Base-by-base conservation (phyloP, 495 filamentous ascomycete species). In the Penicillium paradoxum region DNA sequence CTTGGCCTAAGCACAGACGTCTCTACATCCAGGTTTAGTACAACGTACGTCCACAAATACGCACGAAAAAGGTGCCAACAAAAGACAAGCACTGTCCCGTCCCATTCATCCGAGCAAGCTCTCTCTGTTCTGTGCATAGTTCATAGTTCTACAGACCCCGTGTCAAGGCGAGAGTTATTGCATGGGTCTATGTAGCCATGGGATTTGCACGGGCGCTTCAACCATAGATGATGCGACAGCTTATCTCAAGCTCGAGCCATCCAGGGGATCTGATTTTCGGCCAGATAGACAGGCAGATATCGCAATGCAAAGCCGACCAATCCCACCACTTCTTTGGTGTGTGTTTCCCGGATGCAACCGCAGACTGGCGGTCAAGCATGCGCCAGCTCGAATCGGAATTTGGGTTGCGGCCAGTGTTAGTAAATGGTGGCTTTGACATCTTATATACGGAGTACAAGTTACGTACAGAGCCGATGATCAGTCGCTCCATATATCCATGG, bases 361-460 rank as follows among this genome's bases (percentile, higher is more conserved):
- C 32, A 18, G 27, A 51, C 49, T 51, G 49, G 49, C 49, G 49
- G 49, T 51, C 49, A 43, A 50, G 37, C 36, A 44, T 49, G n/a
- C 46, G 6, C 9, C 41, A 27, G 46, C 33, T 48, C 34, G 22
- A 38, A 39, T 39, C n/a, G 21, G 46, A 49, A 49, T 30, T 24
- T 17, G 18, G 8, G 30, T 49, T 38, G 33, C 40, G n/a, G 40
- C 40, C 40, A 13, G 6, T 25, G 15, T 44, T 29, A 24, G 14
- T 37, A 5, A 2, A 14, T 15, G n/a, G 25, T 44, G 41, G 41
- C 32, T 25, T 24, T 32, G 5, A 8, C 29, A 7, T 6, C 10
- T 32, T 32, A 32, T 27, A 27, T 27, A 27, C 24, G 24, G 24
- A 27, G 24, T 27, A 27, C 24, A 27, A 27, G 24, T 27, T 27